phyloP scores from a whole-genome alignment of 2,329 filamentous ascomycete species.

The Sporothrix mexicana region DNA sequence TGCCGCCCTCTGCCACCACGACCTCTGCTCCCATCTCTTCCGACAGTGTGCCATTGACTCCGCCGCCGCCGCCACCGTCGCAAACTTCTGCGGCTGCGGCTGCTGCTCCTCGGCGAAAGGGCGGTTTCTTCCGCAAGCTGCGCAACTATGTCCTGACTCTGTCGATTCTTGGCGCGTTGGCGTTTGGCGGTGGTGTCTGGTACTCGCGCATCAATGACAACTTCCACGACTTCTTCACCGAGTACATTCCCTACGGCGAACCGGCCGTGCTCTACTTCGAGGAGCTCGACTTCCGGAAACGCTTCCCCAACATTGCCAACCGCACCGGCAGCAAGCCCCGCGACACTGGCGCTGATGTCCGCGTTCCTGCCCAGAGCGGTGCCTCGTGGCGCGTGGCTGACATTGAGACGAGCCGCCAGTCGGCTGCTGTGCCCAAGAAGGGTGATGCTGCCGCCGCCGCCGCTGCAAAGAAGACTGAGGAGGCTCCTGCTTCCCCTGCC shows the following conservation, averaged over 20 bases:
- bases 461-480: constrained; percentile 27
- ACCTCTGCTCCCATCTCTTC: constrained; percentile 48
- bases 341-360: constrained; percentile 73
- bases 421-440: constrained; percentile 40
- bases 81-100: constrained; percentile 46
- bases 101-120: constrained; percentile 55
- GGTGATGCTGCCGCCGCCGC: background rate
- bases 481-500: background rate
- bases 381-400: constrained; percentile 79
- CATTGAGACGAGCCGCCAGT: constrained; percentile 63
- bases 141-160: constrained; percentile 79
- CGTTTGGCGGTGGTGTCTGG: constrained; percentile 88
- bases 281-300: constrained; percentile 88
- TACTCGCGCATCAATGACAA: constrained; percentile 94
- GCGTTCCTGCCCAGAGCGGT: constrained; percentile 83
- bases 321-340: constrained; percentile 51
- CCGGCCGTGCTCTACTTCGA: constrained; percentile 94
- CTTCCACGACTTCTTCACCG: constrained; percentile 98
- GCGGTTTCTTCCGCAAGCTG: constrained; percentile 73
- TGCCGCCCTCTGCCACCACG: constrained; percentile 47
- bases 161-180: constrained; percentile 74
- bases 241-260: constrained; percentile 93
- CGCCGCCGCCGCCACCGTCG: constrained; percentile 46
- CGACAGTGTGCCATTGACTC: constrained; percentile 49
- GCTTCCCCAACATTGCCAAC: constrained; percentile 65